These are phyloP conservation scores for Amanita subjunquillea DNA, from an alignment of 768 basidiomycete species.

Conservation along the genomic window DNA sequence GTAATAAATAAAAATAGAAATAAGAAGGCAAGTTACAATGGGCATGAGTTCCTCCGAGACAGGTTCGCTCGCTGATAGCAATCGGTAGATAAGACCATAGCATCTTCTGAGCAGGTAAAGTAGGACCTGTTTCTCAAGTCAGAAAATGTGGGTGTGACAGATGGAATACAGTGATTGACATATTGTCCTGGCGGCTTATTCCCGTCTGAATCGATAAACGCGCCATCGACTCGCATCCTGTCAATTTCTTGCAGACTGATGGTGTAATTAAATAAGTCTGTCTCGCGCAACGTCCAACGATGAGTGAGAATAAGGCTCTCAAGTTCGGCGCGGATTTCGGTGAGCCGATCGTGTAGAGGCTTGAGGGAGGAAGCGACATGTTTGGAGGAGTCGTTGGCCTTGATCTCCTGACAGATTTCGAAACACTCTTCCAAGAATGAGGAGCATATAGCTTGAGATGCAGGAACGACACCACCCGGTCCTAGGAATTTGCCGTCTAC, in stretches of 20 bases:
- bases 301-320: conserved; percentile 91
- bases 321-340: conserved; percentile 75
- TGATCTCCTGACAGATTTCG: conserved; percentile 91
- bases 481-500: conserved; percentile 95
- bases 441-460: conserved; percentile 84
- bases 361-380: conserved; percentile 79
- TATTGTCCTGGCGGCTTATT: conserved; percentile 92
- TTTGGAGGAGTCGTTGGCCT: conserved; percentile 83
- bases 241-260: conserved; percentile 93
- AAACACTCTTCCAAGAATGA: conserved; percentile 96
- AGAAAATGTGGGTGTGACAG: not conserved
- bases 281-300: conserved; percentile 94
- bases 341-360: conserved; percentile 88
- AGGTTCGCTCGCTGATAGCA: conserved; percentile 92
- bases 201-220: conserved; percentile 92
- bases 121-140: conserved; percentile 49
- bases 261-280: conserved; percentile 89
- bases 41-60: conserved; percentile 99
- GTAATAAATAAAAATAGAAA: not conserved
- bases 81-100: conserved; percentile 89
- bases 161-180: conserved; percentile 34
- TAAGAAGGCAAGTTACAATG: conserved; percentile 37
- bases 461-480: conserved; percentile 80
- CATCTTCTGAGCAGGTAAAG: conserved; percentile 90
- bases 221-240: conserved; percentile 93